Evolutionary conservation across 78 protist genomes (phyloP).

Genomic region (Guillardia theta): DNA sequence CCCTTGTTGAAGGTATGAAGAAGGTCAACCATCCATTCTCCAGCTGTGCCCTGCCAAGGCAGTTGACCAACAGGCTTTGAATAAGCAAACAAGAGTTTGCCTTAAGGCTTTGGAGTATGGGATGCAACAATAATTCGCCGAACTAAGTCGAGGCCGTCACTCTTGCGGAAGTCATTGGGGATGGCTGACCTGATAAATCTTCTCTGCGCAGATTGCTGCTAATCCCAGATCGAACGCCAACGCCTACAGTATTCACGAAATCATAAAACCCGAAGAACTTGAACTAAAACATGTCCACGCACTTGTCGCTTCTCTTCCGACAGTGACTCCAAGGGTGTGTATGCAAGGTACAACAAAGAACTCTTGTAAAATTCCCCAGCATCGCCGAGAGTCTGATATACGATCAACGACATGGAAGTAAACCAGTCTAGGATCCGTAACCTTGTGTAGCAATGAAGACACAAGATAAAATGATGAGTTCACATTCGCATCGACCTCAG

Average conservation of each 20-base stretch:
- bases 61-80: too few relatives aligned
- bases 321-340: conserved; percentile 65
- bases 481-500: background rate
- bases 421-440: background rate
- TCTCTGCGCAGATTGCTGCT: conserved; percentile 74
- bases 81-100: too few relatives aligned
- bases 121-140: conserved; percentile 55
- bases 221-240: conserved; percentile 77
- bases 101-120: conserved; percentile 65
- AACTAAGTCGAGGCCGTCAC: too few relatives aligned
- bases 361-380: conserved; percentile 60
- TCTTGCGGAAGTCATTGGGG: too few relatives aligned
- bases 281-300: too few relatives aligned
- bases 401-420: too few relatives aligned
- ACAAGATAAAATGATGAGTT: background rate
- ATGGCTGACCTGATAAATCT: too few relatives aligned
- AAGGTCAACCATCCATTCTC: conserved; percentile 63
- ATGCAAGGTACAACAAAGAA: conserved; percentile 66
- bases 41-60: too few relatives aligned
- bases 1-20: conserved; percentile 73
- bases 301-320: conserved; percentile 45
- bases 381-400: conserved; percentile 24
- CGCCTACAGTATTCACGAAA: too few relatives aligned
- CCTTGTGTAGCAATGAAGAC: background rate
- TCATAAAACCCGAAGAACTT: too few relatives aligned